Base-by-base conservation (phyloP, 805 yeast species). In the Saccharomycopsis capsularis region DNA sequence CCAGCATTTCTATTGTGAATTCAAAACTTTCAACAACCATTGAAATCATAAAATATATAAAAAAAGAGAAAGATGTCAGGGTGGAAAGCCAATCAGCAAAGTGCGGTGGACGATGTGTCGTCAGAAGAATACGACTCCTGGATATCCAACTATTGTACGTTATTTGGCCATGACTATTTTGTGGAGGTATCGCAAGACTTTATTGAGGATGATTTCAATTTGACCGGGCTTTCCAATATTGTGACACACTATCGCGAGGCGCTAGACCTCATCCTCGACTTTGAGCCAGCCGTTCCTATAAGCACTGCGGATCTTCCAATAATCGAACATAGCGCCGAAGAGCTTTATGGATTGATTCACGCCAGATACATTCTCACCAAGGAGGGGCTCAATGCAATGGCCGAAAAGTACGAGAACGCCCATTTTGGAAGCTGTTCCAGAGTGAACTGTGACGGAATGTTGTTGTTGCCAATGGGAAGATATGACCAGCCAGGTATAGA, bases 241-340 rank as follows among this genome's bases (percentile, higher is more conserved):
- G 96, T 93, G 7, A 95, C 97, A 3, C 86, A 82, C 62, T 93
- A 90, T 65, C 71, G 91, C 60, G 95, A 89, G 61, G 96, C 98
- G 1, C 68, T 91, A 54, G 96, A 91, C 66, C 75, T 91, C 57
- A 87, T 93, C 52, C 70, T 91, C 55, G 99, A 91, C 65, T 75
- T 88, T 55, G 97, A 85, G 61, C 64, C 69, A 3, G 78, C 74
- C 46, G 60, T 63, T 9, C 79, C 77, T 24, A 71, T 74, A 42
- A 81, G 76, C 57, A 72, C 78, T 55, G 79, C 86, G 7, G 82
- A 81, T 57, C 74, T 83, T 58, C 86, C 93, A 4, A 64, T 87
- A 51, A 76, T 91, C 35, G 90, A 89, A 51, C 95, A 85, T 63
- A 79, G 91, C 15, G 98, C 98, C 0, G 97, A 90, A 66, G 75